phyloP scores from a whole-genome alignment of 2,329 filamentous ascomycete genomes.

The Fusarium avenaceum region DNA sequence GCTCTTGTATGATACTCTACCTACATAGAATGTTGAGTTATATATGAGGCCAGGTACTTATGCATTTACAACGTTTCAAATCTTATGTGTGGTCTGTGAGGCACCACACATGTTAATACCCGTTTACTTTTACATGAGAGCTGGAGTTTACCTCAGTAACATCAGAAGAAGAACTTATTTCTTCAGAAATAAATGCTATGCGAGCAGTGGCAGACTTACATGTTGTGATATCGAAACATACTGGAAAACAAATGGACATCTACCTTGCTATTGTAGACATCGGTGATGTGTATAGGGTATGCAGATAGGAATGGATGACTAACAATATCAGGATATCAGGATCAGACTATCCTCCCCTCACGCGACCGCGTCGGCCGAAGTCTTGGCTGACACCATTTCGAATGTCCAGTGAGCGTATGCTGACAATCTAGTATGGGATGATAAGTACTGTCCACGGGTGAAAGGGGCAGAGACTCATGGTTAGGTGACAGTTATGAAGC shows the following conservation, averaged over 20 bases:
- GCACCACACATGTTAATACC: too few relatives aligned
- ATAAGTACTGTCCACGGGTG: not conserved
- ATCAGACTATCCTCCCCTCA: constrained; percentile 22
- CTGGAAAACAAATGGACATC: not conserved
- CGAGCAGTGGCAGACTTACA: too few relatives aligned
- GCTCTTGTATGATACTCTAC: accelerated
- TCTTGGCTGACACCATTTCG: constrained; percentile 13
- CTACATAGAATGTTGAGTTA: not conserved
- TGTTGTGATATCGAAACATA: not conserved
- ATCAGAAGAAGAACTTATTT: too few relatives aligned
- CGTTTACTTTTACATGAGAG: too few relatives aligned
- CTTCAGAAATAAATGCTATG: too few relatives aligned
- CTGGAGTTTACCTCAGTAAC: too few relatives aligned
- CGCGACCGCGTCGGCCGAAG: constrained; percentile 22
- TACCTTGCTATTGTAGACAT: not conserved
- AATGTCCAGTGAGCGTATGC: not conserved
- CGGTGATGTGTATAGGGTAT: not conserved
- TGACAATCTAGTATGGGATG: not conserved
- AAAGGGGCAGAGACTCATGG: not conserved
- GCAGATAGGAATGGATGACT: not conserved
- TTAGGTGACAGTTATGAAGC: not conserved
- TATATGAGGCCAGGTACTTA: too few relatives aligned
- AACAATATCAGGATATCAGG: constrained; percentile 4
- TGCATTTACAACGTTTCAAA: too few relatives aligned
- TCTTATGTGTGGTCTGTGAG: too few relatives aligned